phyloP scores from a whole-genome alignment of 1,284 basidiomycete species.

The Fomes fomentarius region DNA sequence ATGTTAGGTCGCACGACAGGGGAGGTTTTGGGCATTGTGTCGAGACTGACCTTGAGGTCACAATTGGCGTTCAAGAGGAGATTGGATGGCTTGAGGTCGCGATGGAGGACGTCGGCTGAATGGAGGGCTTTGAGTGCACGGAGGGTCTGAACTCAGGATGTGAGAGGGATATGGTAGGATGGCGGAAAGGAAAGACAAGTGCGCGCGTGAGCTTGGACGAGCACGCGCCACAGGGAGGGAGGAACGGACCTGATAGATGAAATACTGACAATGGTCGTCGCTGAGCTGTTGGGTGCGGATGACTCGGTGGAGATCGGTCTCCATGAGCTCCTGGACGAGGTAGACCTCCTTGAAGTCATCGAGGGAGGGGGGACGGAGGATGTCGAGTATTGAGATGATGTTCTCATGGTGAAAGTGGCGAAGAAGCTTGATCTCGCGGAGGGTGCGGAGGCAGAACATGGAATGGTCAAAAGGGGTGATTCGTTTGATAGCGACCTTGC shows the following conservation, averaged over 20 bases:
- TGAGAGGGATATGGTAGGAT: neutral
- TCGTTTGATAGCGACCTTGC: constrained; percentile 71
- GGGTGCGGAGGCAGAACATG: constrained; percentile 86
- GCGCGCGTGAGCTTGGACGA: constrained; percentile 4
- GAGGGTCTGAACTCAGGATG: constrained; percentile 60
- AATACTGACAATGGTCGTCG: constrained; percentile 94
- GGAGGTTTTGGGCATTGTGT: constrained; percentile 93
- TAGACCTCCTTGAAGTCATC: constrained; percentile 81
- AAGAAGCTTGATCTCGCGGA: constrained; percentile 89
- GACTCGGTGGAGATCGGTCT: constrained; percentile 88
- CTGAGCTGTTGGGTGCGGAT: constrained; percentile 84
- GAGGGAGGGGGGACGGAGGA: constrained; percentile 63
- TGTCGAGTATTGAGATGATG: constrained; percentile 86
- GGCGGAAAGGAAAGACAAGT: neutral
- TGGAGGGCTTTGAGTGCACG: constrained; percentile 92
- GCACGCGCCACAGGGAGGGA: neutral
- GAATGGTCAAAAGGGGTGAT: constrained; percentile 88
- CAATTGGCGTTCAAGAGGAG: constrained; percentile 93
- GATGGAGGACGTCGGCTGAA: constrained; percentile 86
- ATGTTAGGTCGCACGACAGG: constrained; percentile 71
- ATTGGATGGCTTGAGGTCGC: constrained; percentile 94
- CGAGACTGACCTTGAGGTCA: constrained; percentile 84
- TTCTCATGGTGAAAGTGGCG: constrained; percentile 79
- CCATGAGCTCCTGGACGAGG: constrained; percentile 90
- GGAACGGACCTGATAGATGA: constrained; percentile 85